These are phyloP conservation scores for Colletotrichum sp. DNA, from an alignment of 2,329 filamentous ascomycete species.

Conservation along the genomic window DNA sequence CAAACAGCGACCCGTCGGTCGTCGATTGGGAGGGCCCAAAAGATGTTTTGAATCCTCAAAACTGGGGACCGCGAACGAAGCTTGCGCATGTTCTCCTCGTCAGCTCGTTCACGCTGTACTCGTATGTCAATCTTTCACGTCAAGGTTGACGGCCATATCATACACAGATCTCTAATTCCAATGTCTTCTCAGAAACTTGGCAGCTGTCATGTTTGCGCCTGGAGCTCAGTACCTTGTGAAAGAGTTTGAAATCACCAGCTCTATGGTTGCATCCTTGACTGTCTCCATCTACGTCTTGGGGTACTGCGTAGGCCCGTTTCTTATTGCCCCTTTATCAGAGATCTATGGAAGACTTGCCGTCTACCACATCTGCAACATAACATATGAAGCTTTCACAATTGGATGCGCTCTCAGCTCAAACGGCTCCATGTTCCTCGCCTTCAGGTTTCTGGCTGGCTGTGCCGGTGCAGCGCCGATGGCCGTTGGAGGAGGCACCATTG, in stretches of 20 bases:
- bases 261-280: constrained; percentile 54
- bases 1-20: constrained; percentile 28
- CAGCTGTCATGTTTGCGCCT: constrained; percentile 63
- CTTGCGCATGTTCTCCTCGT: constrained; percentile 40
- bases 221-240: constrained; percentile 54
- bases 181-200: constrained; percentile 24
- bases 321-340: constrained; percentile 52
- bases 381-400: constrained; percentile 34
- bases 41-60: constrained; percentile 64
- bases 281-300: constrained; percentile 71
- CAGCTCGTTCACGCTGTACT: constrained; percentile 42
- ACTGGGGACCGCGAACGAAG: constrained; percentile 54
- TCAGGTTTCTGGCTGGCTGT: constrained; percentile 33
- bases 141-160: too few relatives aligned
- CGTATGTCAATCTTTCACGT: constrained; percentile 17
- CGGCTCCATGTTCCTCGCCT: constrained; percentile 34
- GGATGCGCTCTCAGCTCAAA: constrained; percentile 31
- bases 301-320: constrained; percentile 61
- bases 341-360: constrained; percentile 37
- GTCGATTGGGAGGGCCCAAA: constrained; percentile 65
- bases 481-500: constrained; percentile 39
- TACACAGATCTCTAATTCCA: too few relatives aligned
- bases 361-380: constrained; percentile 33
- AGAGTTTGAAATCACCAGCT: constrained; percentile 52
- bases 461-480: constrained; percentile 32